Evolutionary conservation across 139 green algal genomes (phyloP), one percentile per base, ranked within the genome.

Genomic region (Auxenochlorella protothecoides): DNA sequence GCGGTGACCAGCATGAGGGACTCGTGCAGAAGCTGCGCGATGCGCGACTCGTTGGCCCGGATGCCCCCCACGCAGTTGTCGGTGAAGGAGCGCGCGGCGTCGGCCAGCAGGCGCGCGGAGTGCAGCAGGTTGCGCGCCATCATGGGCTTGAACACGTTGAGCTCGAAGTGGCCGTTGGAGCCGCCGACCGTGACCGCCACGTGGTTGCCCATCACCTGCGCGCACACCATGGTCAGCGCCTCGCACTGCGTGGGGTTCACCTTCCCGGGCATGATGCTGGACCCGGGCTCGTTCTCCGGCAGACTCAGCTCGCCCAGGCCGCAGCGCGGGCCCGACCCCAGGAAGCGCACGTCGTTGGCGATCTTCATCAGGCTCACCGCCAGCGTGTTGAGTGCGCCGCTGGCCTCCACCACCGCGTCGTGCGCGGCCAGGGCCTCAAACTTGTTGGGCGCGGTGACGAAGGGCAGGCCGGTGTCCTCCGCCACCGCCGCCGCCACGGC

Each of bases 171-270:
- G 15, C 92, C 90, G 13, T 83, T 84, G 72, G 81, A 81, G 53
- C 89, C 92, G 12, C 85, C 94, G 10, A 97, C 65, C 53, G 72
- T 88, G 64, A 93, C 76, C 6, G 84, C 90, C 5, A 88, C 74
- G 78, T 97, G 69, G 79, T 98, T 97, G 74, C 93, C 93, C 83
- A 98, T 96, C 15, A 97, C 90, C 82, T 97, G 92, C 10, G 84
- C 83, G 74, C 86, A 94, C 55, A 97, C 92, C 92, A 97, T 97
- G 51, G 90, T 96, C 66, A 97, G 68, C 2, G 91, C 92, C 79
- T 99, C 94, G 76, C 89, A 97, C 83, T 98, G 94, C 52, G 94
- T 99, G 16, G 94, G 94, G 83, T 98, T 98, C 71, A 98, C 94
- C 77, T 97, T 97, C 74, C 93, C 93, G 4, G 93, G 93, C 93